Evolutionary conservation across 768 basidiomycete genomes (phyloP).

Genomic region (Suillus subaureus): DNA sequence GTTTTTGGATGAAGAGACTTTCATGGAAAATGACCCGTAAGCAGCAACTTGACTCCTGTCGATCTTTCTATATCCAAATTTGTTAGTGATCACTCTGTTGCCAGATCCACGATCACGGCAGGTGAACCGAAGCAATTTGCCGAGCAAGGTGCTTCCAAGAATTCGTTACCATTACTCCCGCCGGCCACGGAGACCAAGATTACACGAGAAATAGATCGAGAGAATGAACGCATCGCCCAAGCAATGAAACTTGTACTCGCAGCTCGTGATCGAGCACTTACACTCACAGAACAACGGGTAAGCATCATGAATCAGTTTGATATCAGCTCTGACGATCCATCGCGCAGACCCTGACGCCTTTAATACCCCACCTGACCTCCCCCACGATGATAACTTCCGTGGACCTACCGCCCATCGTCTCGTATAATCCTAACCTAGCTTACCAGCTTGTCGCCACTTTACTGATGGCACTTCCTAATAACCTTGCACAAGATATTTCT

Average conservation of each 20-base stretch:
- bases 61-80: constrained; percentile 20
- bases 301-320: not conserved
- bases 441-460: constrained; percentile 66
- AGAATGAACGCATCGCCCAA: constrained; percentile 59
- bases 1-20: constrained; percentile 64
- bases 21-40: constrained; percentile 50
- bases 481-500: constrained; percentile 36
- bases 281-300: constrained; percentile 76
- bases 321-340: not conserved
- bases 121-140: constrained; percentile 9
- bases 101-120: constrained; percentile 13
- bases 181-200: constrained; percentile 24
- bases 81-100: constrained; percentile 18
- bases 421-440: constrained; percentile 69
- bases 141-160: constrained; percentile 10
- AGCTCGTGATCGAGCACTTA: constrained; percentile 72
- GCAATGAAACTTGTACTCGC: constrained; percentile 70
- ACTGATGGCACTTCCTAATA: constrained; percentile 40
- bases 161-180: constrained; percentile 3
- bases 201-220: constrained; percentile 54
- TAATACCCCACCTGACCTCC: constrained; percentile 44
- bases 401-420: constrained; percentile 67
- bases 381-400: constrained; percentile 63
- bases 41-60: constrained; percentile 18
- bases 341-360: constrained; percentile 53